Evolutionary conservation across 2,329 filamentous ascomycete species (phyloP).

Genomic region (Fusarium agapanthi): DNA sequence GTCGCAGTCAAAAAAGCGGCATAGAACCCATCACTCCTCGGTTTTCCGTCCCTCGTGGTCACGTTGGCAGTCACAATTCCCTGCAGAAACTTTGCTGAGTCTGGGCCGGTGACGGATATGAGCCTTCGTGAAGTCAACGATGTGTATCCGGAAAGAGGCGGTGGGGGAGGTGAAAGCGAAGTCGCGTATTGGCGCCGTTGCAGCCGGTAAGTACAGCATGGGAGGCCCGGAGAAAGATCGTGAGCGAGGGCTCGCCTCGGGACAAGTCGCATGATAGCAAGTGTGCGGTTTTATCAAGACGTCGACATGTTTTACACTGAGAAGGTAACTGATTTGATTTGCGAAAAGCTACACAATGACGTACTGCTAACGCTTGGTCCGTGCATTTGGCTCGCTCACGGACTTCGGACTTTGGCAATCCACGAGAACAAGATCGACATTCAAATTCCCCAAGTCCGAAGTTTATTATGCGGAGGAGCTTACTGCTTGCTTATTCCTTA

Average conservation of each 20-base stretch:
- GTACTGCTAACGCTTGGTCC: constrained; percentile 30
- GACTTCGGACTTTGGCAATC: constrained; percentile 26
- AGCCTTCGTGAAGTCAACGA: constrained; percentile 78
- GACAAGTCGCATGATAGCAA: constrained; percentile 38
- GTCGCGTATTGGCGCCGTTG: constrained; percentile 46
- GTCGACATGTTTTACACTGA: constrained; percentile 10
- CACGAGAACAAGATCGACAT: constrained; percentile 16
- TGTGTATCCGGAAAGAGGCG: constrained; percentile 58
- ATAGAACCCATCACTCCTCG: constrained; percentile 69
- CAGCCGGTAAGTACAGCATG: constrained; percentile 46
- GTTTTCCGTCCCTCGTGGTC: constrained; percentile 49
- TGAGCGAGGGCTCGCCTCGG: constrained; percentile 33
- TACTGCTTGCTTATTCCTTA: background rate
- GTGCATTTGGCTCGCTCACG: constrained; percentile 16
- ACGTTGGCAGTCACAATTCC: constrained; percentile 78
- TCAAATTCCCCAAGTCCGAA: background rate
- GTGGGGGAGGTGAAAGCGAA: constrained; percentile 48
- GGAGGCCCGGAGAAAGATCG: constrained; percentile 22
- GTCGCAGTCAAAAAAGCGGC: constrained; percentile 85
- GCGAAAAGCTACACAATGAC: constrained; percentile 38
- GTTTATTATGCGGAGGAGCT: constrained; percentile 4
- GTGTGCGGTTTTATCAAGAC: constrained; percentile 15
- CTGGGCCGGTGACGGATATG: constrained; percentile 80
- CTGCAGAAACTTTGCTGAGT: constrained; percentile 86
- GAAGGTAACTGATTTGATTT: constrained; percentile 14